These are phyloP conservation scores for Paecilomyces dactylethromorphus DNA, from an alignment of 2,329 filamentous ascomycete genomes.

Conservation along the genomic window DNA sequence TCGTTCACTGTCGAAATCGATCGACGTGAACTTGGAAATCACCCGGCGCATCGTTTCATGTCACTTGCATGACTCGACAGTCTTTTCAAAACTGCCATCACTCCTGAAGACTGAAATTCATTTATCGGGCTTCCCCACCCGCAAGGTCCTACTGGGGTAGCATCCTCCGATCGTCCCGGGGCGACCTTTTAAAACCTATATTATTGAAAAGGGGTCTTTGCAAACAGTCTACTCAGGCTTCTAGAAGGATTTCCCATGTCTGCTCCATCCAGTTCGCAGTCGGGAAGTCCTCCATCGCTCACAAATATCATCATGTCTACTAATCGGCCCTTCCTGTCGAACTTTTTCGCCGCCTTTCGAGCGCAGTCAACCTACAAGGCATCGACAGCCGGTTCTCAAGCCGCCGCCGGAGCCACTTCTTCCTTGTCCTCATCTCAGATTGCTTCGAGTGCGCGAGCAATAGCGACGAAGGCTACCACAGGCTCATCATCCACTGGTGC, in stretches of 20 bases:
- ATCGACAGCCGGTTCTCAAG: slow-evolving; percentile 25
- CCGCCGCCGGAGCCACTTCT: slow-evolving; percentile 28
- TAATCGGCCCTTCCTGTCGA: slow-evolving; percentile 60
- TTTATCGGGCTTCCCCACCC: background rate
- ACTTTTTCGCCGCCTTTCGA: slow-evolving; percentile 62
- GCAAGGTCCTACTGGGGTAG: background rate
- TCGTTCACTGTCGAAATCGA: background rate
- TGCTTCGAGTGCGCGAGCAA: slow-evolving; percentile 38
- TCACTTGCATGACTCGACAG: background rate
- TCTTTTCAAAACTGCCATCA: background rate
- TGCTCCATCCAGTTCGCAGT: background rate
- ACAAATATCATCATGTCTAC: slow-evolving; percentile 48
- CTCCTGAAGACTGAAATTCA: background rate
- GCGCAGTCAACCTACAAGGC: slow-evolving; percentile 58
- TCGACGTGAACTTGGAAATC: background rate
- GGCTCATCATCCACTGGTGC: slow-evolving; percentile 12
- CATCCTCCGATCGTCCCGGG: background rate
- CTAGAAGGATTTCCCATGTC: background rate
- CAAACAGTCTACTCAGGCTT: background rate
- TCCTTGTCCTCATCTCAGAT: slow-evolving; percentile 35
- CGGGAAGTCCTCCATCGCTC: background rate
- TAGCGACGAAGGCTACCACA: slow-evolving; percentile 38
- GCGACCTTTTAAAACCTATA: background rate
- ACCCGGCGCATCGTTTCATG: background rate
- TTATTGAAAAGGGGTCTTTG: background rate